A percentile compares a stretch with the other conserved stretches of the same genome.
phyloP scores from a whole-genome alignment of 805 yeast genomes.

The Candida coquimbonensis region DNA sequence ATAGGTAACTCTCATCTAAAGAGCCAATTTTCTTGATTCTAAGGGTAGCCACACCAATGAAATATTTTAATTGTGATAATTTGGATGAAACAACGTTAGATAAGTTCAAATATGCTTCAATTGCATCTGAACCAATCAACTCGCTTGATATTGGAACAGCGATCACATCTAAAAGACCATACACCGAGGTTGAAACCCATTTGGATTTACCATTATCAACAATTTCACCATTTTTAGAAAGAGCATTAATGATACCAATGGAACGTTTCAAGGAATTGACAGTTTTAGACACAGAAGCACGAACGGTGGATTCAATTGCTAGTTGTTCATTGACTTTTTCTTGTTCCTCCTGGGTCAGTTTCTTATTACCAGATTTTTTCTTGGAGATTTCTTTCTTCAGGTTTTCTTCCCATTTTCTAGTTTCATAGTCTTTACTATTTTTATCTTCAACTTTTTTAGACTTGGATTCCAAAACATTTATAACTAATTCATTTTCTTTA shows the following conservation, averaged over 20 bases:
- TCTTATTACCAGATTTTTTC: constrained; percentile 42
- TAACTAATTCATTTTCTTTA: constrained; percentile 60
- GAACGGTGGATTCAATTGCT: constrained; percentile 49
- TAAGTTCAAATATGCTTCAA: constrained; percentile 45
- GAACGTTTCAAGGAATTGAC: constrained; percentile 40
- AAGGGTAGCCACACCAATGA: constrained; percentile 65
- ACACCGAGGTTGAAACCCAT: constrained; percentile 72
- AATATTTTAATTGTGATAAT: constrained; percentile 41
- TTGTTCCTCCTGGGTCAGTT: constrained; percentile 74
- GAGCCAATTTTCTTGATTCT: constrained; percentile 42
- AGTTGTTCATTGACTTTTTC: constrained; percentile 54
- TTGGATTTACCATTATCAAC: constrained; percentile 56
- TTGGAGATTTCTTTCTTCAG: constrained; percentile 68
- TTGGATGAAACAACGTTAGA: constrained; percentile 46
- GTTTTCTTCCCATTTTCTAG: constrained; percentile 82
- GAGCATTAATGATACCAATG: constrained; percentile 42
- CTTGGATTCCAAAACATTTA: constrained; percentile 48
- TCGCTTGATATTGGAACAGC: constrained; percentile 26
- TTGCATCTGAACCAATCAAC: constrained; percentile 38
- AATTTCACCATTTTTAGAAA: constrained; percentile 41
- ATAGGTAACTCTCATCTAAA: constrained; percentile 38
- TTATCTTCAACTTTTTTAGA: constrained; percentile 48
- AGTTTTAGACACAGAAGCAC: constrained; percentile 36
- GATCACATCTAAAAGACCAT: constrained; percentile 39
- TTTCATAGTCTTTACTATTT: constrained; percentile 78